Conservation (phyloP, 1,139 yeast genomes). For the Arxiozyma telluris region DNA sequence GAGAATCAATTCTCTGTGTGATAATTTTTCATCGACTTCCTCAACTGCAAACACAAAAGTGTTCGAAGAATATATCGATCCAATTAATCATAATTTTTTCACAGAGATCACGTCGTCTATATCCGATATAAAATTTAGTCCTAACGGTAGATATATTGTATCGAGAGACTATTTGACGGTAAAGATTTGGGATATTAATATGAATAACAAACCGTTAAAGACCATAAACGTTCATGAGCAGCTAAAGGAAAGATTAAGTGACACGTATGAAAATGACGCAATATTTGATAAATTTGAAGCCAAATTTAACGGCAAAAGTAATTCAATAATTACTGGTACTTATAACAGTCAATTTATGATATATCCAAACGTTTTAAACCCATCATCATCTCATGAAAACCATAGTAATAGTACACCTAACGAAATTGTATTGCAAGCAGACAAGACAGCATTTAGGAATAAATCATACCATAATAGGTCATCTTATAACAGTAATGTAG, state of each 20-base stretch:
- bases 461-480: conserved; percentile 26
- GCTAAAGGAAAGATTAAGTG: conserved; percentile 86
- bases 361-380: conserved; percentile 67
- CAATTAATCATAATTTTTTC: conserved; percentile 87
- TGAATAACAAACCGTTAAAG: conserved; percentile 91
- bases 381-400: conserved; percentile 13
- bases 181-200: conserved; percentile 95
- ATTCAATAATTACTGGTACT: conserved; percentile 92
- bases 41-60: conserved; percentile 56
- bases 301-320: conserved; percentile 87
- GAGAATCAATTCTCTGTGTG: conserved; percentile 94
- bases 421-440: conserved; percentile 90
- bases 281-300: conserved; percentile 98
- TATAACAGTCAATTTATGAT: conserved; percentile 96
- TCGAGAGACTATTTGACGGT: conserved; percentile 96
- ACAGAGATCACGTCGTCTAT: conserved; percentile 95
- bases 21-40: conserved; percentile 32
- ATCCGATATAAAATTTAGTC: conserved; percentile 86
- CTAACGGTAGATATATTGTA: conserved; percentile 89
- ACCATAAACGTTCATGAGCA: conserved; percentile 95
- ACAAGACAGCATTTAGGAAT: conserved; percentile 82
- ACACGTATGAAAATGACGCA: conserved; percentile 96
- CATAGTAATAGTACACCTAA: conserved; percentile 22
- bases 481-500: conserved; percentile 31
- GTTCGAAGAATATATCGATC: conserved; percentile 89